phyloP scores from a whole-genome alignment of 2,329 filamentous ascomycete species.

The Epichloe glyceriae region DNA sequence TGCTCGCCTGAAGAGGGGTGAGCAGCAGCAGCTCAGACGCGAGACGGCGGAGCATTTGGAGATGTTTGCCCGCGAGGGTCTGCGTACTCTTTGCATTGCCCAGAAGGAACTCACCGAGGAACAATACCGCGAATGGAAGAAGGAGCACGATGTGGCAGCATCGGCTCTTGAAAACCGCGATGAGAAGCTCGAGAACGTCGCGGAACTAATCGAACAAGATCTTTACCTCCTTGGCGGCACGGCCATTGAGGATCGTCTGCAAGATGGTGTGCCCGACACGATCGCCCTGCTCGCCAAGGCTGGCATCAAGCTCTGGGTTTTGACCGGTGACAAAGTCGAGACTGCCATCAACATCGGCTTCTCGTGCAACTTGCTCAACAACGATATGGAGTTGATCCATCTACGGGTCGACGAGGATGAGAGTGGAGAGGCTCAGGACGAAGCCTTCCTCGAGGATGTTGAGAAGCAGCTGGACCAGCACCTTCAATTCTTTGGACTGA shows the following conservation, averaged over 20 bases:
- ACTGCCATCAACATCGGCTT: conserved; percentile 99
- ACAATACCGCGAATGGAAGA: conserved; percentile 76
- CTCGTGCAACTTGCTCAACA: conserved; percentile 93
- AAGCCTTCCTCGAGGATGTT: conserved; percentile 41
- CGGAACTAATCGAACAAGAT: conserved; percentile 83
- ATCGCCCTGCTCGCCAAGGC: conserved; percentile 83
- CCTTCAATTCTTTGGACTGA: conserved; percentile 61
- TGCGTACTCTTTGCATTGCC: conserved; percentile 89
- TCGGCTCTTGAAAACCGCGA: conserved; percentile 76
- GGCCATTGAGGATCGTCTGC: conserved; percentile 90
- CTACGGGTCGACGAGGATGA: conserved; percentile 74
- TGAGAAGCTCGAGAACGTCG: conserved; percentile 80
- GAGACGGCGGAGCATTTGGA: conserved; percentile 88
- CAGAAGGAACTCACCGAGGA: conserved; percentile 67
- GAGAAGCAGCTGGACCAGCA: conserved; percentile 63
- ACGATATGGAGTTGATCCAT: conserved; percentile 93
- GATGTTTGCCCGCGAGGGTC: conserved; percentile 89
- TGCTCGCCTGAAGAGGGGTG: conserved; percentile 69
- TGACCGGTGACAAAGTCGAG: conserved; percentile 97
- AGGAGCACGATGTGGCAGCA: conserved; percentile 76
- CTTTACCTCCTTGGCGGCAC: conserved; percentile 82
- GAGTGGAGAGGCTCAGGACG: conserved; percentile 31
- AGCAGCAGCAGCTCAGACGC: conserved; percentile 72
- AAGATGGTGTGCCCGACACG: conserved; percentile 93
- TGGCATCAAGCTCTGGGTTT: conserved; percentile 96